Evolutionary conservation across 2,329 filamentous ascomycete species (phyloP).

Genomic region (Sporothrix brunneoviolacea): DNA sequence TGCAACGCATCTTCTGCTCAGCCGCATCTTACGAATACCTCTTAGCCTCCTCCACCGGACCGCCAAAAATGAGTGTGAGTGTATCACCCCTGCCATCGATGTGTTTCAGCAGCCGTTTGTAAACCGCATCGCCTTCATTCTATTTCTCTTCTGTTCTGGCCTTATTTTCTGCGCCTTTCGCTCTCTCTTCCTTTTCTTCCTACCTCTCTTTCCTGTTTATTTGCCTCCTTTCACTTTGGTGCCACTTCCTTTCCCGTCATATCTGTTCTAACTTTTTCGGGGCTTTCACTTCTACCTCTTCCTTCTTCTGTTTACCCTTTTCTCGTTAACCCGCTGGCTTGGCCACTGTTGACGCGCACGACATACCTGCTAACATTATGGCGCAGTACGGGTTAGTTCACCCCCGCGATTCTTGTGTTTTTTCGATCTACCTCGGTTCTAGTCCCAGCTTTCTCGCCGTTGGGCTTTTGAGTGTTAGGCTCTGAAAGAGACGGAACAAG

Average conservation of each 20-base stretch:
- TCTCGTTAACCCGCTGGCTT: too few species aligned
- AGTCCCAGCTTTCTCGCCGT: too few species aligned
- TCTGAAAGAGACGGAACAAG: too few species aligned
- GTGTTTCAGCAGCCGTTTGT: constrained; percentile 7
- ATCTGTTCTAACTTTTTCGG: too few species aligned
- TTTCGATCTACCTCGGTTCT: background rate
- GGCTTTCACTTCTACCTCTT: too few species aligned
- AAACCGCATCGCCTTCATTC: background rate
- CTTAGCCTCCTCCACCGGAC: too few species aligned
- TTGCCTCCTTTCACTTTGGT: background rate
- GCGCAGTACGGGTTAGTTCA: constrained; percentile 49
- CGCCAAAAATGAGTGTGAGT: constrained; percentile 17
- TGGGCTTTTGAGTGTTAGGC: too few species aligned
- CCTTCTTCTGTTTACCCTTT: constrained; percentile 9
- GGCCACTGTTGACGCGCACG: background rate
- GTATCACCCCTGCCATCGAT: constrained; percentile 3
- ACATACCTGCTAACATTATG: constrained; percentile 32
- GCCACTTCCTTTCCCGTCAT: too few species aligned
- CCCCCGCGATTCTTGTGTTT: too few species aligned
- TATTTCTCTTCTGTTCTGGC: background rate
- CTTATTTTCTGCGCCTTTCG: too few species aligned
- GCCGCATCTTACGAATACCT: too few species aligned
- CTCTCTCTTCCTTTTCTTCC: background rate
- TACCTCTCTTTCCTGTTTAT: background rate
- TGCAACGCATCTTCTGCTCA: too few species aligned